Base-by-base conservation (phyloP, 192 early-diverging fungal genomes). In the Rhizoclosmatium sp. region DNA sequence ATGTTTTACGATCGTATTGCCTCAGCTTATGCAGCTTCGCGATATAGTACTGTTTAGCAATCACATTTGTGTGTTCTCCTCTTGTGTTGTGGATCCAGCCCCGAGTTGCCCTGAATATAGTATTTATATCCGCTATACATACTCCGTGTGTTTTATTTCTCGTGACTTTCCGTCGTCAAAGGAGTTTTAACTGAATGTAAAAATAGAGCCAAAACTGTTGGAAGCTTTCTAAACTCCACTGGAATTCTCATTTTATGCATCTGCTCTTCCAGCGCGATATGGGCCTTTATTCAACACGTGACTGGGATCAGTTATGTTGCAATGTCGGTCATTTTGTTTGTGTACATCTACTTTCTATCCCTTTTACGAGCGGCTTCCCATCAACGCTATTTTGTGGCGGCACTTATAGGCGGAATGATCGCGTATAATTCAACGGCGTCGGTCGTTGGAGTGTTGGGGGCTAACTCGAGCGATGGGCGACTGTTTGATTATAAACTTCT, bases 51-150 rank as follows among this genome's bases (percentile, higher is more conserved):
- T 41, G 47, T 4, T 47, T 80, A 9, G 70, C 69, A 4, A 16
- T 80, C 7, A 45, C 60, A 4, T 80, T 71, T n/a, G 70, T 80
- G 41, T 47, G 72, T 40, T 80, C 69, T 54, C 70, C 78, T 14
- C 46, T 56, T 10, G 4, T 3, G 9, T 19, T 10, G 45, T 9
- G 14, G 19, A 3, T 16, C 3, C 78, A 73, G 48, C 45, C 78
- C 2, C 23, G 78, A 23, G 48, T 46, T 0, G 46, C 73, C 3
- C 46, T 70, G 31, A 80, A 80, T 46, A 47, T 80, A 3, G 51
- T 73, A 40, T 48, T 80, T 4, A 70, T 80, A 23, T 41, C 70
- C 23, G 44, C 70, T 14, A 59, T 80, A 7, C 59, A 60, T 39
- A 65, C 69, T 47, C 78, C 78, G 78, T 80, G 2, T 61, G 78